Base-by-base conservation (phyloP, 768 basidiomycete species). In the Jaapia argillacea region DNA sequence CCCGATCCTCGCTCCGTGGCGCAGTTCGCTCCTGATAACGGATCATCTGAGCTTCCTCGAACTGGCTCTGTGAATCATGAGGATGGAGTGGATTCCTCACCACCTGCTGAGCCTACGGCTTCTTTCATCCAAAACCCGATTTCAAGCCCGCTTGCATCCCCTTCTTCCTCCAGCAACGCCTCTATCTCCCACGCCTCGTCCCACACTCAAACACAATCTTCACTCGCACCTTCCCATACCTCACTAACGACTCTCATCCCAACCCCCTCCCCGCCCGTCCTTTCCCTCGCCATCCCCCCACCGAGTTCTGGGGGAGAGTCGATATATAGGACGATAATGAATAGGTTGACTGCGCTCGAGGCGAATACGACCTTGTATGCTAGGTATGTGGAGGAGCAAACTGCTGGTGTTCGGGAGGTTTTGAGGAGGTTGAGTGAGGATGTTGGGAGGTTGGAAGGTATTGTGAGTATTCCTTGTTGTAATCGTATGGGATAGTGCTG, bases 321-420 rank as follows among this genome's bases (percentile, higher is more conserved):
- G 2, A 92, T 99, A 50, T 98, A 96, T 54, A 83, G 91, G 5
- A 88, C 84, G 10, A 99, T 98, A 51, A 93, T 93, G 79, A 94
- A 96, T 52, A 81, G 92, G 5, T 71, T 99, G 7, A 75, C 77
- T 2, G 75, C 78, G 4, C 72, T 98, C 12, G 93, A 98, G 60
- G 74, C 74, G 6, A 96, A 93, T 52, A 85, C 91, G 39, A 88
- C 88, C 0, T 69, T 97, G 3, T 83, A 88, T 36, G 74, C 80
- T 18, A 62, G 79, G 14, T 98, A 96, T 56, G 80, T 96, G 10
- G 91, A 92, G 52, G 90, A 93, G 55, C 94, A 98, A 54, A 85
- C 81, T 0, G 60, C 71, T 12, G 75, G 78, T 24, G 74, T 96
- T 16, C 67, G 88, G 4, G 82, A 85, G 26, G 72, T 88, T 39